These are phyloP conservation scores for Oryza meyeriana DNA, from an alignment of 176 grass and related monocot genomes.

Conservation along the genomic window DNA sequence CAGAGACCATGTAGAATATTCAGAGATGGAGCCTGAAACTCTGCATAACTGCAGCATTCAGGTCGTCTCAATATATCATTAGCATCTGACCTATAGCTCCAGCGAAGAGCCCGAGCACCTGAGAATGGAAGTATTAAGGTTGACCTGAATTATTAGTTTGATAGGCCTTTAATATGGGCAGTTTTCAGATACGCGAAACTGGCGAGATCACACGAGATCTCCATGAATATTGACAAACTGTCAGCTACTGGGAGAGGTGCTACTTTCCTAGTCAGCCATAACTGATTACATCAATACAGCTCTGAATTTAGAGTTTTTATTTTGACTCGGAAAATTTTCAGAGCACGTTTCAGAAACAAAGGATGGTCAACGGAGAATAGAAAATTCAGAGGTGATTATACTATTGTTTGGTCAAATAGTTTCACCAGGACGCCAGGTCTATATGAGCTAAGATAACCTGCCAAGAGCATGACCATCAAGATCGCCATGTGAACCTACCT, in stretches of 20 bases:
- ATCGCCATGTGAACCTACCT: conserved; percentile 32
- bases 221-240: neutral
- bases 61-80: neutral
- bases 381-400: neutral
- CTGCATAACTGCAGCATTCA: neutral
- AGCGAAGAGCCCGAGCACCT: neutral
- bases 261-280: conserved; percentile 20
- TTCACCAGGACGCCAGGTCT: neutral
- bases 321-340: neutral
- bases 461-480: neutral
- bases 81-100: conserved; percentile 5
- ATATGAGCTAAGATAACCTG: neutral
- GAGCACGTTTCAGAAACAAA: neutral
- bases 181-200: neutral
- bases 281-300: neutral
- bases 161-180: neutral
- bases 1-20: conserved; percentile 28
- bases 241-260: neutral
- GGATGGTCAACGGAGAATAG: conserved; percentile 6
- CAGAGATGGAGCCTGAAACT: neutral
- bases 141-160: neutral
- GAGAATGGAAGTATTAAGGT: conserved; percentile 10
- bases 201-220: conserved; percentile 25
- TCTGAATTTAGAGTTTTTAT: neutral
- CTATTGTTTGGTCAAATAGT: conserved; percentile 20